Conservation (phyloP, 139 green algal species). For the Zygnema cylindricum region DNA sequence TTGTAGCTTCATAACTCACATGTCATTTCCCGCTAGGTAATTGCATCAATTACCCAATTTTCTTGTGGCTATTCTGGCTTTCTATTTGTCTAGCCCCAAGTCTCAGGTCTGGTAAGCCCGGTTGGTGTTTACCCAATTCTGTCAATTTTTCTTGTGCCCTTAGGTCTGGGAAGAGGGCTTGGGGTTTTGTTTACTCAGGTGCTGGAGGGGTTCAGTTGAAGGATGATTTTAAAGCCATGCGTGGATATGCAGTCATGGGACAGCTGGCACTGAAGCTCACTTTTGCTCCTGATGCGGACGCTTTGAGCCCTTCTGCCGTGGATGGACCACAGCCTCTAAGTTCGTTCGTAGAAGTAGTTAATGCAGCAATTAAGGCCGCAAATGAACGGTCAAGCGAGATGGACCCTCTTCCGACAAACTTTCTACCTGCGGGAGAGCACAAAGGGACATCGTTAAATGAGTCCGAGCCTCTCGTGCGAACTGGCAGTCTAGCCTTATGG, state of each 20-base stretch:
- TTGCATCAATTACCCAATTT: too few species aligned
- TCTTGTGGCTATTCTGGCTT: background rate
- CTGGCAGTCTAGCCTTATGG: background rate
- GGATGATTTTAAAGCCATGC: conserved; percentile 19
- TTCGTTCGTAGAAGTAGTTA: background rate
- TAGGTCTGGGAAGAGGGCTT: background rate
- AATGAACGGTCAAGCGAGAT: background rate
- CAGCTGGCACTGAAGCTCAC: conserved; percentile 50
- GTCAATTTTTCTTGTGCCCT: background rate
- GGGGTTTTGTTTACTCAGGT: background rate
- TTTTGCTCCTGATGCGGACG: conserved; percentile 18
- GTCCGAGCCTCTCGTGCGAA: too few species aligned
- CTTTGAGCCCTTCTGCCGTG: conserved; percentile 8
- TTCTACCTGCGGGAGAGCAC: background rate
- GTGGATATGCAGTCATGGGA: conserved; percentile 34
- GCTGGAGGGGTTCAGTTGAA: conserved; percentile 16
- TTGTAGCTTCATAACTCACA: too few species aligned
- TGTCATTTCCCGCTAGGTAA: too few species aligned
- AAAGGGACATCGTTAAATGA: background rate
- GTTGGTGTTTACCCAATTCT: background rate
- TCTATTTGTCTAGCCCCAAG: conserved; percentile 5
- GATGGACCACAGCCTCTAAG: background rate
- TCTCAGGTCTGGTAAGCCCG: conserved; percentile 16
- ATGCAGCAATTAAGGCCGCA: background rate
- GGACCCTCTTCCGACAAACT: background rate